Percentiles rank a stretch among this genome's conserved stretches.
These are phyloP conservation scores for Carex kokanica DNA, from an alignment of 176 grass and related monocot genomes.

Conservation along the genomic window DNA sequence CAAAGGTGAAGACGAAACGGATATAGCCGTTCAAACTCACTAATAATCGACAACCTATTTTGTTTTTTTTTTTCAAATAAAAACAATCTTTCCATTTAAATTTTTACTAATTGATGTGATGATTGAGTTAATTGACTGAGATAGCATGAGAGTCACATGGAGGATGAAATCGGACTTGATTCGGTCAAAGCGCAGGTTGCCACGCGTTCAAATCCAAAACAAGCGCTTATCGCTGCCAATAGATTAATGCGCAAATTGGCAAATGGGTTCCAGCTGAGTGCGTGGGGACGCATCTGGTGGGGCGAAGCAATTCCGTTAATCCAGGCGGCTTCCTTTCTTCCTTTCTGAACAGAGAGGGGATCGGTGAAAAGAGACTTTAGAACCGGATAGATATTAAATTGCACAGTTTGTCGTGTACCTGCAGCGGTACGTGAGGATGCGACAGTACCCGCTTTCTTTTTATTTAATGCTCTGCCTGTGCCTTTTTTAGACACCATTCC, in stretches of 20 bases:
- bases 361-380: slow-evolving; percentile 17
- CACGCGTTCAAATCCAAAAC: slow-evolving; percentile 14
- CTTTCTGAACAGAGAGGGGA: background rate
- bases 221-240: background rate
- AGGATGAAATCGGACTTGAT: background rate
- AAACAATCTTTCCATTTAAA: background rate
- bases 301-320: slow-evolving; percentile 24
- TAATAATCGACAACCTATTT: background rate
- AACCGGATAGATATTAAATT: background rate
- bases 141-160: background rate
- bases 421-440: slow-evolving; percentile 3
- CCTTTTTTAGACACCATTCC: background rate
- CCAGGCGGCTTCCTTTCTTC: background rate
- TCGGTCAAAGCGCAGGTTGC: background rate
- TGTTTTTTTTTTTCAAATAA: background rate
- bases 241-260: background rate
- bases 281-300: background rate
- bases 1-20: background rate
- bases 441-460: slow-evolving; percentile 13
- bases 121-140: background rate
- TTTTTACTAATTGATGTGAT: background rate
- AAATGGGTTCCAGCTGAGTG: slow-evolving; percentile 10
- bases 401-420: background rate
- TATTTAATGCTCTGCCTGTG: slow-evolving; percentile 18
- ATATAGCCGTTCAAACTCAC: background rate